Evolutionary conservation across 2,329 filamentous ascomycete species (phyloP).

Genomic region (Ceratocystis ficicola): DNA sequence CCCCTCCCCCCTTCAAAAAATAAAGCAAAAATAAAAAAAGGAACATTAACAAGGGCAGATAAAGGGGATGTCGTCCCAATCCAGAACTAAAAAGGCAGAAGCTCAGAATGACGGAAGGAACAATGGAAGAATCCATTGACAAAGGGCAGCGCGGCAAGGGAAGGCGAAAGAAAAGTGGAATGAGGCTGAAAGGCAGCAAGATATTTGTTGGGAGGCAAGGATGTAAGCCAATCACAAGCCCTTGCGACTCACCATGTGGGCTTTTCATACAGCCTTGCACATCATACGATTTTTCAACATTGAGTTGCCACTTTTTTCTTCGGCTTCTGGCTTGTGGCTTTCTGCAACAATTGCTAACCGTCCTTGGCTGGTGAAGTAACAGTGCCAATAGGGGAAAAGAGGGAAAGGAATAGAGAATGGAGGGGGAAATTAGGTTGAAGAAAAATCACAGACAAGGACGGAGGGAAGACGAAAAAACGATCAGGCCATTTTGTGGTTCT

Average conservation of each 20-base stretch:
- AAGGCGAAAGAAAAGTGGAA: conserved; percentile 2
- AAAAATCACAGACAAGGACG: not conserved
- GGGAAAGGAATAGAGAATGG: not conserved
- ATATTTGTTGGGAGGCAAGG: not conserved
- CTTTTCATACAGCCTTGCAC: conserved; percentile 30
- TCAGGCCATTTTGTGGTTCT: conserved; percentile 10
- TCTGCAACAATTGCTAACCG: conserved; percentile 6
- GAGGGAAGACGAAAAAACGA: not conserved
- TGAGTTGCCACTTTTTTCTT: conserved; percentile 23
- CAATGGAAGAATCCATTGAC: conserved; percentile 1
- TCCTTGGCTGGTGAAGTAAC: not conserved
- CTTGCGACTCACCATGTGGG: not conserved
- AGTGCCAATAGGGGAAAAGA: not conserved
- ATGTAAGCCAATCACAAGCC: conserved; percentile 17
- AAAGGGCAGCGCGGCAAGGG: not conserved
- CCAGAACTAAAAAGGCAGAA: not conserved
- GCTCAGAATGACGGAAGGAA: conserved; percentile 4
- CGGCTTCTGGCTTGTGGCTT: conserved; percentile 22
- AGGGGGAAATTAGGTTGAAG: not conserved
- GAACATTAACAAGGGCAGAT: not conserved
- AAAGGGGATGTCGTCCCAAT: not conserved
- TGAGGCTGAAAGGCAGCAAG: conserved; percentile 18
- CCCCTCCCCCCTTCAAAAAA: not conserved
- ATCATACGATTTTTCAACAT: conserved; percentile 31
- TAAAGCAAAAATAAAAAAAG: not conserved